These are phyloP conservation scores for Pseudevernia furfuracea DNA, from an alignment of 495 filamentous ascomycete genomes.

Conservation along the genomic window DNA sequence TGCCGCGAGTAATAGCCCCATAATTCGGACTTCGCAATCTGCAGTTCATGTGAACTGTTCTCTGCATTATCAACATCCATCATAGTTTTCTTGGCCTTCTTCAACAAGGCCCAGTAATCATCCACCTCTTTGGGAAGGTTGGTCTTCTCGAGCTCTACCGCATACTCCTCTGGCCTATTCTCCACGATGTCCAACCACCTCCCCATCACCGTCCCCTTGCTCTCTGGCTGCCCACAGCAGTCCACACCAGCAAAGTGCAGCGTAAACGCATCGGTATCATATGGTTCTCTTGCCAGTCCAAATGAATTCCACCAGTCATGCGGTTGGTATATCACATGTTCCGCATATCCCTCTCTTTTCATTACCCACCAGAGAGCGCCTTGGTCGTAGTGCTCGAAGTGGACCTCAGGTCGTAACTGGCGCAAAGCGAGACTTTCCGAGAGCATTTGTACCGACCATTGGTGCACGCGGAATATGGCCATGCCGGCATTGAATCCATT, in stretches of 20 bases:
- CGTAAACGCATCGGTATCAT: neutral
- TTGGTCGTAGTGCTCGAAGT: conserved; percentile 33
- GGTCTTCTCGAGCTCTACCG: conserved; percentile 6
- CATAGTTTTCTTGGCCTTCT: conserved; percentile 10
- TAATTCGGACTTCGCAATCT: neutral
- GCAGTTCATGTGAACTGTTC: neutral
- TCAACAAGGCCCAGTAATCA: conserved; percentile 13
- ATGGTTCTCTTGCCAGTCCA: neutral
- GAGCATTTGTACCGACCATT: conserved; percentile 36
- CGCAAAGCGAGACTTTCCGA: conserved; percentile 33
- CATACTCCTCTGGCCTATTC: conserved; percentile 9
- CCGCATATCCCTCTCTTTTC: conserved; percentile 28
- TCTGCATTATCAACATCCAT: neutral
- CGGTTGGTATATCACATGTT: conserved; percentile 32
- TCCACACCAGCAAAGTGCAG: neutral
- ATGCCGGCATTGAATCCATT: conserved; percentile 34
- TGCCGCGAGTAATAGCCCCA: neutral
- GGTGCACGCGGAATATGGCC: conserved; percentile 35
- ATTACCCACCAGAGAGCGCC: conserved; percentile 31
- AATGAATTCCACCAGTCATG: conserved; percentile 38
- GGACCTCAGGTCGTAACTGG: conserved; percentile 28
- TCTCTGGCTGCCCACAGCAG: neutral
- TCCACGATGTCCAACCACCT: conserved; percentile 18
- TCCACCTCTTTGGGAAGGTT: conserved; percentile 3
- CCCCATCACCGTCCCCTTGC: neutral